These are phyloP conservation scores for Malus sylvestris DNA, from an alignment of 306 rosid genomes.

Conservation along the genomic window DNA sequence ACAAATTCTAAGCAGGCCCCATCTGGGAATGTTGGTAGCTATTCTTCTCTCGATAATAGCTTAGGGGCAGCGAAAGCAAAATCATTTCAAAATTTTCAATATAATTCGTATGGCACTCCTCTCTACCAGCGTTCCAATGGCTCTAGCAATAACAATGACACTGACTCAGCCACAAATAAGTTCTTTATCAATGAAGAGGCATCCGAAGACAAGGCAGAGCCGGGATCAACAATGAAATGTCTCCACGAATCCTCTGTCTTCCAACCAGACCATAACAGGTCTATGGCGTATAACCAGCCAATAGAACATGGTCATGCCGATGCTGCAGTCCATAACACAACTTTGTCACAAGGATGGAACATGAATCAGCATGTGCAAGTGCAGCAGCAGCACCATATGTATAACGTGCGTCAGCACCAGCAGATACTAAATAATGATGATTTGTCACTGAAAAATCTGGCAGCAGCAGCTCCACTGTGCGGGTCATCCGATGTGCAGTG, in stretches of 20 bases:
- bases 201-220: not conserved
- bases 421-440: constrained; percentile 20
- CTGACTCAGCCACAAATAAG: constrained; percentile 31
- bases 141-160: constrained; percentile 43
- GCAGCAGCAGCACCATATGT: constrained; percentile 23
- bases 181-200: not conserved
- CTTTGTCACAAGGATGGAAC: not conserved
- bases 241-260: not conserved
- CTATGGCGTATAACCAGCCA: not conserved
- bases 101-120: constrained; percentile 32
- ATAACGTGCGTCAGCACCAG: constrained; percentile 16
- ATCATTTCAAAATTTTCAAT: constrained; percentile 25
- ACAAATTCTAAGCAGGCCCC: constrained; percentile 45
- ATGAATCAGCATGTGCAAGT: constrained; percentile 7
- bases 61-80: constrained; percentile 34
- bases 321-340: not conserved
- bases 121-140: constrained; percentile 44
- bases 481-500: constrained; percentile 34
- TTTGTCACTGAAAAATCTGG: constrained; percentile 21
- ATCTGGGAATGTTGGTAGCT: constrained; percentile 41
- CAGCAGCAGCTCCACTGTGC: constrained; percentile 30
- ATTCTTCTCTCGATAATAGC: constrained; percentile 38
- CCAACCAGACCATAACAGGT: not conserved
- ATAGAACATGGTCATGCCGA: not conserved
- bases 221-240: not conserved